Conservation (phyloP, 257 asterid species). For the Verbascum thapsus region DNA sequence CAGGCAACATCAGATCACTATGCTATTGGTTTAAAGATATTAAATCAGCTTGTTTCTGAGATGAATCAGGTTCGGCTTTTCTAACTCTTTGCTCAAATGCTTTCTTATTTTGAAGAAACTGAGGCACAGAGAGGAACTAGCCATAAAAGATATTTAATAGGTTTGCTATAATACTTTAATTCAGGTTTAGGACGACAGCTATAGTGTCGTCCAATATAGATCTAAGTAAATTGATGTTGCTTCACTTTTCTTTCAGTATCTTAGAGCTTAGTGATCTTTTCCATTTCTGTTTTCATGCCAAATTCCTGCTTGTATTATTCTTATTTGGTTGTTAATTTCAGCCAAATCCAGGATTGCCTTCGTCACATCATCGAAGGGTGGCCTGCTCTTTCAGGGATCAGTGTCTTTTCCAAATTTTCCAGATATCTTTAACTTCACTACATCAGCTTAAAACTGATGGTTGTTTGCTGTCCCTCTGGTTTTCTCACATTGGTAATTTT, state of each 20-base stretch:
- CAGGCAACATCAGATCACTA: slow-evolving; percentile 92
- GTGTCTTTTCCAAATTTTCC: slow-evolving; percentile 86
- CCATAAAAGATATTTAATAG: slow-evolving; percentile 8
- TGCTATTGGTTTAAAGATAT: slow-evolving; percentile 89
- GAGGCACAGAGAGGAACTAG: slow-evolving; percentile 18
- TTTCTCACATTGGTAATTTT: slow-evolving; percentile 19
- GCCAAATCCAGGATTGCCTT: slow-evolving; percentile 91
- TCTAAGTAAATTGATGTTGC: slow-evolving; percentile 11
- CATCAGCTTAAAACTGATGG: slow-evolving; percentile 90
- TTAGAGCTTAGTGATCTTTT: slow-evolving; percentile 25
- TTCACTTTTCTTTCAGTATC: slow-evolving; percentile 10
- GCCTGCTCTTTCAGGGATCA: slow-evolving; percentile 91
- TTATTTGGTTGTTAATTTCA: slow-evolving; percentile 40
- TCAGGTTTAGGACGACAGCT: slow-evolving; percentile 18
- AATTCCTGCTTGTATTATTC: slow-evolving; percentile 29
- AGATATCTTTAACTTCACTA: slow-evolving; percentile 87
- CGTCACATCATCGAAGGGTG: slow-evolving; percentile 96
- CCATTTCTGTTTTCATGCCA: slow-evolving; percentile 18
- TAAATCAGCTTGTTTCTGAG: slow-evolving; percentile 93
- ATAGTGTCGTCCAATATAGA: slow-evolving; percentile 17
- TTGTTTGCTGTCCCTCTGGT: slow-evolving; percentile 33
- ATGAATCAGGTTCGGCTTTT: slow-evolving; percentile 82
- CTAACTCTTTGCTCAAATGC: slow-evolving; percentile 16
- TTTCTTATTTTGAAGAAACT: slow-evolving; percentile 24
- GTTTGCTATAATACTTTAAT: slow-evolving; percentile 2